Base-by-base conservation (phyloP, 75 land plant species). In the Cryptomeria japonica region DNA sequence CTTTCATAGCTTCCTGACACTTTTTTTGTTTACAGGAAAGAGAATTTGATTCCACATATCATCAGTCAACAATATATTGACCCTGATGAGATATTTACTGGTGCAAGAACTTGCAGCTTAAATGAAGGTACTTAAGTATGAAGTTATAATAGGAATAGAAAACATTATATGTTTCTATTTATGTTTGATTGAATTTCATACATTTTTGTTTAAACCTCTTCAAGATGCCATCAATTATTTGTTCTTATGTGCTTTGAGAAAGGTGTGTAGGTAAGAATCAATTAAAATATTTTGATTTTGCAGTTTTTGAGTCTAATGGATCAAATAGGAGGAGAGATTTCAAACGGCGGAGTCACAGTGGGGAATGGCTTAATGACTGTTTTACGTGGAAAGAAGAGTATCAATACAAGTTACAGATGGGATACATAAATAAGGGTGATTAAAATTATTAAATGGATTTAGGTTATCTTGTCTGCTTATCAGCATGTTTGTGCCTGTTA, bases 261-360 rank as follows among this genome's bases (percentile, higher is more conserved):
- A 88, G 37, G 13, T 44, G 19, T 36, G 31, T 19, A 55, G 89
- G 18, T 38, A 49, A 31, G 51, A 32, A 36, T 80, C 51, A 55
- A 80, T 41, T 31, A 32, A 61, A 28, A 61, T 39, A 75, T 75
- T 46, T 44, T 44, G 15, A 28, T 90, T 36, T 38, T 79, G 89
- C 89, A 93, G 93, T 93, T 92, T 93, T 93, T 92, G 91, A 87
- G 11, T 87, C 89, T 28, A 88, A 83, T 70, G 93, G 93, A 37
- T 91, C 93, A 47, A 86, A 70, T 31, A 91, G 84, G 28, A 76
- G 91, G 38, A 86, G 38, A 49, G 84, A 89, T 75, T 93, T 93
- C 88, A 84, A 37, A 11, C 86, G 88, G 53, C 78, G 93, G 44
- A 86, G 93, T 49, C 51, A 87, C 80, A 93, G 93, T 88, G 93